A percentile compares a stretch with the other conserved stretches of the same genome.
These are phyloP conservation scores for Aaosphaeria arxii DNA, from an alignment of 2,329 filamentous ascomycete genomes.

Conservation along the genomic window DNA sequence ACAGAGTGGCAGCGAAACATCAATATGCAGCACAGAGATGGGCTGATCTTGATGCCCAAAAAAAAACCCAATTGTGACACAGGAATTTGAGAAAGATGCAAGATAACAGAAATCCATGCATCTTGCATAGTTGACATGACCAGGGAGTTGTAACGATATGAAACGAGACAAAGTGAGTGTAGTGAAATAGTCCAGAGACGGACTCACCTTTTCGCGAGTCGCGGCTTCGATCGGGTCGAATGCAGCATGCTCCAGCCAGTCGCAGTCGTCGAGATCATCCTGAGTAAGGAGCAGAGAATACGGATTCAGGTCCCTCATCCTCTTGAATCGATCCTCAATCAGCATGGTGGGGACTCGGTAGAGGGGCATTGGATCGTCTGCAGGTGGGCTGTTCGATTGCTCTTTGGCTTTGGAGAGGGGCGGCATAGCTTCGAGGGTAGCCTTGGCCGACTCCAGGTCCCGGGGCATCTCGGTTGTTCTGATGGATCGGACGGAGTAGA, in stretches of 20 bases:
- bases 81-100: too few relatives aligned
- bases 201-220: conserved; percentile 56
- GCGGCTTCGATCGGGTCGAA: conserved; percentile 59
- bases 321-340: conserved; percentile 25
- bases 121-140: too few relatives aligned
- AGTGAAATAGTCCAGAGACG: too few relatives aligned
- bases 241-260: conserved; percentile 55
- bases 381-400: conserved; percentile 9
- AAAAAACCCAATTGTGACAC: too few relatives aligned
- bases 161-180: too few relatives aligned
- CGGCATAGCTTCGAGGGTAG: conserved; percentile 35
- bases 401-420: conserved; percentile 31
- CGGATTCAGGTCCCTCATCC: conserved; percentile 62
- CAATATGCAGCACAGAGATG: too few relatives aligned
- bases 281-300: conserved; percentile 71
- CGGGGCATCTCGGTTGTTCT: conserved; percentile 40
- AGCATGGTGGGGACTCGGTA: conserved; percentile 17
- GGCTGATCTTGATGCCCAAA: too few relatives aligned
- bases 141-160: too few relatives aligned
- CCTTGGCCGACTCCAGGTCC: conserved; percentile 38
- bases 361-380: conserved; percentile 16
- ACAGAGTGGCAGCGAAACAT: too few relatives aligned
- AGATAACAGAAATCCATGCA: too few relatives aligned
- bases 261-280: conserved; percentile 62
- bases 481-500: not conserved